Conservation (phyloP, 768 basidiomycete species). For the Lentinula sp. region DNA sequence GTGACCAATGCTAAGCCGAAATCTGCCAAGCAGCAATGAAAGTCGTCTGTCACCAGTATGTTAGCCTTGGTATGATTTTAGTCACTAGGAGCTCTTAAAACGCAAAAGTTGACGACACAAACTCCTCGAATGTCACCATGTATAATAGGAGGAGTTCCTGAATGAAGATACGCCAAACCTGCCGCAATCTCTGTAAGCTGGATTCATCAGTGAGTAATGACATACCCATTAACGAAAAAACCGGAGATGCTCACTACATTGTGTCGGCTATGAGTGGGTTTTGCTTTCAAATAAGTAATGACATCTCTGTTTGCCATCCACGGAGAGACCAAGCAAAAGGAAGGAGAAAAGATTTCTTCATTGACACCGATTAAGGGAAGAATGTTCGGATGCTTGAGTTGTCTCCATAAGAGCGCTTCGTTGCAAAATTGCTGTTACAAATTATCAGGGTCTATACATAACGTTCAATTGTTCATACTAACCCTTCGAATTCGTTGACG, state of each 20-base stretch:
- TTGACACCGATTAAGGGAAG: background rate
- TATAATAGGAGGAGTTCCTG: conserved; percentile 16
- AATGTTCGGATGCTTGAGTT: conserved; percentile 3
- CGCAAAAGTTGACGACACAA: background rate
- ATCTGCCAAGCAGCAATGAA: conserved; percentile 17
- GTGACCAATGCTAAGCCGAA: conserved; percentile 12
- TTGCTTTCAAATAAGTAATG: background rate
- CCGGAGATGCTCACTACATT: too few species aligned
- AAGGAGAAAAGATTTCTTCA: background rate
- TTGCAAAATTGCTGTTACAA: background rate
- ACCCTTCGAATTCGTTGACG: background rate
- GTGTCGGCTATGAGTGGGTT: background rate
- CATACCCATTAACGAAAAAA: too few species aligned
- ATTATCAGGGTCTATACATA: too few species aligned
- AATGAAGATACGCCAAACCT: conserved; percentile 20
- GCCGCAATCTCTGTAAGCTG: background rate
- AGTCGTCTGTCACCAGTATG: conserved; percentile 16
- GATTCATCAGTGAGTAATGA: background rate
- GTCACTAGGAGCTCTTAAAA: background rate
- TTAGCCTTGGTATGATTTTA: conserved; percentile 8
- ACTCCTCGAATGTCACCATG: conserved; percentile 20
- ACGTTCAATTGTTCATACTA: background rate
- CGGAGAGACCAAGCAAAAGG: conserved; percentile 11
- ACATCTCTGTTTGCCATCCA: conserved; percentile 16
- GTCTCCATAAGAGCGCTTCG: background rate